Conservation (phyloP, 371 early-diverging fungal genomes). For the Nematocida minor region DNA sequence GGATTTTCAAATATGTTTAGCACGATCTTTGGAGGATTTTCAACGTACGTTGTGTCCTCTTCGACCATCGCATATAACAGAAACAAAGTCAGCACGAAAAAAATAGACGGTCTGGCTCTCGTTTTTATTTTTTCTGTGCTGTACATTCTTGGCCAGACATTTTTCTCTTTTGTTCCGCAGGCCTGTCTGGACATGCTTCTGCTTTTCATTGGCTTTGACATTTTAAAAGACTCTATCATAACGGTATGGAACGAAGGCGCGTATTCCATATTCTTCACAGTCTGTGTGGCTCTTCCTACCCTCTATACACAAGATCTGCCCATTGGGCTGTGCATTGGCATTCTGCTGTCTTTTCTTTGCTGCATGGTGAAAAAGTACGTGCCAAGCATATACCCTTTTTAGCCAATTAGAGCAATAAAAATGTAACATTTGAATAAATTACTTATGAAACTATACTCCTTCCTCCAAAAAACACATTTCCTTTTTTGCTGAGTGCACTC, state of each 20-base stretch:
- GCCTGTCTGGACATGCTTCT: conserved; percentile 29
- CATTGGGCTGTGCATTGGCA: conserved; percentile 19
- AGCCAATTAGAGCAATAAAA: too few species aligned
- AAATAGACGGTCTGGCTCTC: conserved; percentile 7
- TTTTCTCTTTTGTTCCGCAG: conserved; percentile 10
- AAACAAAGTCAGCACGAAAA: background rate
- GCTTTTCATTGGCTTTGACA: conserved; percentile 47
- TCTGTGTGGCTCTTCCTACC: background rate
- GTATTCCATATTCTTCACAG: background rate
- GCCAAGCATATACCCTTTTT: background rate
- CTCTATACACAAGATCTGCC: background rate
- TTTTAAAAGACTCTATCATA: background rate
- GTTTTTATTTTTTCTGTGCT: background rate
- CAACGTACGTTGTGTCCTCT: conserved; percentile 39
- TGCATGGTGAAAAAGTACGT: background rate
- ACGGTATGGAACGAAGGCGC: background rate
- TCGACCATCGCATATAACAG: conserved; percentile 43
- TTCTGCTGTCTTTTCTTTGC: background rate
- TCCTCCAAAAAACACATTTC: too few species aligned
- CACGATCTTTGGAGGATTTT: conserved; percentile 3
- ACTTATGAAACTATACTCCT: too few species aligned
- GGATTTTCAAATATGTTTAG: conserved; percentile 7
- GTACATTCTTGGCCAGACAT: background rate
- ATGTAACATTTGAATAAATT: too few species aligned
- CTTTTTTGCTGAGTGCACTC: too few species aligned